phyloP scores from a whole-genome alignment of 352 stramenopile genomes.

The Phytophthora kernoviae region DNA sequence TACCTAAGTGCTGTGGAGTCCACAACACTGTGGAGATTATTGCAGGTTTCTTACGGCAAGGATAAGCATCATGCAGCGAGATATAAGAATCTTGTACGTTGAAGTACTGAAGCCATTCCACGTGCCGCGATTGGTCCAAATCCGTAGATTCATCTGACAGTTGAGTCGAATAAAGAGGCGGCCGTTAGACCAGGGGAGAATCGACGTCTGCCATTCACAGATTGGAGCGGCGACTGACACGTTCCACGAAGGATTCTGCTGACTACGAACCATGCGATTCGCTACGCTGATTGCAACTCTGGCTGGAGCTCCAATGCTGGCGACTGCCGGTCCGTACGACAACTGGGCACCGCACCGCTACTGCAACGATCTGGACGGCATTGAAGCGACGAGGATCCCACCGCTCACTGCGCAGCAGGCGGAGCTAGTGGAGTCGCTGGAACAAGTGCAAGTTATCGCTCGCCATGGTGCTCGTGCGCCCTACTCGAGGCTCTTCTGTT shows the following conservation, averaged over 20 bases:
- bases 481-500: constrained; percentile 81
- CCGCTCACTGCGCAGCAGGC: constrained; percentile 64
- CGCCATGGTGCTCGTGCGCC: constrained; percentile 77
- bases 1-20: too few species aligned
- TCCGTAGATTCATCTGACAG: constrained; percentile 6
- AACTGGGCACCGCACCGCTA: constrained; percentile 82
- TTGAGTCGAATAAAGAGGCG: not conserved
- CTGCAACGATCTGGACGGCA: constrained; percentile 74
- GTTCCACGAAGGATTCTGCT: not conserved
- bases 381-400: constrained; percentile 60
- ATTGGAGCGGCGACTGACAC: constrained; percentile 7
- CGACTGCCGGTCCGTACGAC: constrained; percentile 57
- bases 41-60: too few species aligned
- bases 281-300: constrained; percentile 26
- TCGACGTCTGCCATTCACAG: constrained; percentile 5
- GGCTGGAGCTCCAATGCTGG: constrained; percentile 11
- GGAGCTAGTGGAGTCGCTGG: constrained; percentile 66
- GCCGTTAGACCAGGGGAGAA: not conserved
- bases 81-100: too few species aligned
- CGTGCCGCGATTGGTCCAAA: not conserved
- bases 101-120: too few species aligned
- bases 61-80: too few species aligned
- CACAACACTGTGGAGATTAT: too few species aligned
- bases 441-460: constrained; percentile 86
- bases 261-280: constrained; percentile 31